Evolutionary conservation across 2,329 filamentous ascomycete species (phyloP).

Genomic region (Eutypella sp.): DNA sequence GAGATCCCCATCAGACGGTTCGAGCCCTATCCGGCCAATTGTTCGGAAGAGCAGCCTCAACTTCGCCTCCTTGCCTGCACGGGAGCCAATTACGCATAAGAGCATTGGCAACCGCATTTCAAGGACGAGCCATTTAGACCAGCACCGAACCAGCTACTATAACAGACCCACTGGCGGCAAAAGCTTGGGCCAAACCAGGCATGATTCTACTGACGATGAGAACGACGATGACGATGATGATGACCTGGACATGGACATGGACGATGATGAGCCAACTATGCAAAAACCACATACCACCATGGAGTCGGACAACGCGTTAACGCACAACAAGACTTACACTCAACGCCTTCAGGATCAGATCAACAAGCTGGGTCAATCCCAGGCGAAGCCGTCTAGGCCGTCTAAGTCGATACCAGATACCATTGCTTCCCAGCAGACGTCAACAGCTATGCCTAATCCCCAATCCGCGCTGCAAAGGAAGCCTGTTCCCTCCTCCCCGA

Average conservation of each 20-base stretch:
- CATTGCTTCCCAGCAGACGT: slow-evolving; percentile 27
- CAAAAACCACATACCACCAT: slow-evolving; percentile 42
- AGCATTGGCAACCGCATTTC: slow-evolving; percentile 71
- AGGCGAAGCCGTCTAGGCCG: slow-evolving; percentile 40
- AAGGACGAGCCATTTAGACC: slow-evolving; percentile 73
- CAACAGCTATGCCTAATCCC: slow-evolving; percentile 21
- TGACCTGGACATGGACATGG: too few relatives aligned
- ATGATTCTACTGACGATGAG: slow-evolving; percentile 34
- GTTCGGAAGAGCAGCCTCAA: slow-evolving; percentile 92
- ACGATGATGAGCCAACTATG: slow-evolving; percentile 36
- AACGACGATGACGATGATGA: slow-evolving; percentile 43
- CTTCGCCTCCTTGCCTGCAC: slow-evolving; percentile 86
- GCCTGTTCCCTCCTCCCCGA: slow-evolving; percentile 32
- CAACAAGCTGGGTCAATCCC: slow-evolving; percentile 61
- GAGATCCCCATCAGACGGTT: slow-evolving; percentile 61
- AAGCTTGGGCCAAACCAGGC: slow-evolving; percentile 53
- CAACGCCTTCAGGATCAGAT: slow-evolving; percentile 92
- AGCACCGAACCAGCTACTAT: slow-evolving; percentile 67
- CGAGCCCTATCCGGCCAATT: slow-evolving; percentile 69
- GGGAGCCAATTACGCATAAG: slow-evolving; percentile 84
- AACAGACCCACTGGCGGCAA: slow-evolving; percentile 68
- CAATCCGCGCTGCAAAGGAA: slow-evolving; percentile 32
- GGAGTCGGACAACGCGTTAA: slow-evolving; percentile 45
- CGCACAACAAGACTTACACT: slow-evolving; percentile 85
- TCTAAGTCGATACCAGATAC: slow-evolving; percentile 44